Percentiles rank a stretch among this genome's conserved stretches.
Conservation (phyloP, 2,329 filamentous ascomycete genomes). For the Alternaria metachromatica region DNA sequence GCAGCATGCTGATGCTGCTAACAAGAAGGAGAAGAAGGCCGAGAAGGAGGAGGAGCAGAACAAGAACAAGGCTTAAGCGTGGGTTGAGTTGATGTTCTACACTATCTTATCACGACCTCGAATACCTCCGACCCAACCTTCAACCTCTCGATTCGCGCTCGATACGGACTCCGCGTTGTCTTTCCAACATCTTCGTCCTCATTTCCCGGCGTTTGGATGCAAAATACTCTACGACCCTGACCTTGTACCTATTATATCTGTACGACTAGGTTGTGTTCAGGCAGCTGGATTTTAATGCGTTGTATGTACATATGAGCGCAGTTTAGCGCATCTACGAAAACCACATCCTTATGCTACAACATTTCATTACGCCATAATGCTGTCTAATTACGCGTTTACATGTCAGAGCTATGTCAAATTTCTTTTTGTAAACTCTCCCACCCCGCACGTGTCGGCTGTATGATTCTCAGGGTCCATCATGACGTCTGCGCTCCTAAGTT, state of each 20-base stretch:
- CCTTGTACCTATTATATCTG: slow-evolving; percentile 14
- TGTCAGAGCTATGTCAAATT: background rate
- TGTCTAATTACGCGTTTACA: background rate
- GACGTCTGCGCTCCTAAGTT: slow-evolving; percentile 23
- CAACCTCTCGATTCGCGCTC: background rate
- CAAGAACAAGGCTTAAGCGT: slow-evolving; percentile 18
- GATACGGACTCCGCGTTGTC: background rate
- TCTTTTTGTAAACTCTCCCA: background rate
- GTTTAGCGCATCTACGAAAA: background rate
- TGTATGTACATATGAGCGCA: slow-evolving; percentile 5
- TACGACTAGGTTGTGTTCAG: slow-evolving; percentile 18
- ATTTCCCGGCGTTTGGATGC: slow-evolving; percentile 28
- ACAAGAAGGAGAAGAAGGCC: slow-evolving; percentile 31
- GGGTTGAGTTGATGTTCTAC: background rate
- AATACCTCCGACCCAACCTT: background rate
- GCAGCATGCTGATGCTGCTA: slow-evolving; percentile 24
- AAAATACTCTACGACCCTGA: background rate
- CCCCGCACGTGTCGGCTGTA: background rate
- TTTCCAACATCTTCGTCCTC: background rate
- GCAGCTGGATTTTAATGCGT: slow-evolving; percentile 4
- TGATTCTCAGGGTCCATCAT: slow-evolving; percentile 25
- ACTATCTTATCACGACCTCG: background rate
- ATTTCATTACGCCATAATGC: background rate
- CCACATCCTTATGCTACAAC: background rate
- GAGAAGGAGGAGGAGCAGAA: slow-evolving; percentile 30